A percentile compares a stretch with the other conserved stretches of the same genome.
Evolutionary conservation across 495 filamentous ascomycete genomes (phyloP).

Genomic region (Penicillium dipodomyicola): DNA sequence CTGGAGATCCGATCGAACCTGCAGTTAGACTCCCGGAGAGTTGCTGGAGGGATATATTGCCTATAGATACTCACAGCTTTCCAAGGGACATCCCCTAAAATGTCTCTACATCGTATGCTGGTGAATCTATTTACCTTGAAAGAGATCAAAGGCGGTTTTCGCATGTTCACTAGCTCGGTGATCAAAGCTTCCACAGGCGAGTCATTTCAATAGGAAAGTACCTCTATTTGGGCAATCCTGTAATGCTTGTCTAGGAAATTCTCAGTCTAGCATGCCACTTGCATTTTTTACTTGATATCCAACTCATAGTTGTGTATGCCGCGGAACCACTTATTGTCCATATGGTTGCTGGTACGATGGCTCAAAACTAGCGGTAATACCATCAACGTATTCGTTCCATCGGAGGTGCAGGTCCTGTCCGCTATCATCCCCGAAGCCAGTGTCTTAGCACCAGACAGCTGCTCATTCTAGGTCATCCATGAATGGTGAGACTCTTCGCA

Average conservation of each 20-base stretch:
- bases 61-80: neutral
- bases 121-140: neutral
- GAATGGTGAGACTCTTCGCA: neutral
- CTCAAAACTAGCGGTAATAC: neutral
- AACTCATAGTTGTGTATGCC: neutral
- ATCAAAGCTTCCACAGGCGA: neutral
- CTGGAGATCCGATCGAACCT: conserved; percentile 1
- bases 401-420: neutral
- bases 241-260: neutral
- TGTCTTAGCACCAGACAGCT: neutral
- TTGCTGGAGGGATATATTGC: neutral
- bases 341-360: neutral
- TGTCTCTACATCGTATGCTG: neutral
- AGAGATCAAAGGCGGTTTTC: neutral
- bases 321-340: neutral
- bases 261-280: neutral
- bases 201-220: neutral
- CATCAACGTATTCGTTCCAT: neutral
- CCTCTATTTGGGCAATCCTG: neutral
- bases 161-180: neutral
- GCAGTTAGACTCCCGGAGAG: neutral
- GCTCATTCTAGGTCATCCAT: neutral
- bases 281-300: neutral
- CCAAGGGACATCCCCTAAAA: neutral
- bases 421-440: neutral